These are phyloP conservation scores for Homolaphlyctis polyrhiza DNA, from an alignment of 371 early-diverging fungal species.

Conservation along the genomic window DNA sequence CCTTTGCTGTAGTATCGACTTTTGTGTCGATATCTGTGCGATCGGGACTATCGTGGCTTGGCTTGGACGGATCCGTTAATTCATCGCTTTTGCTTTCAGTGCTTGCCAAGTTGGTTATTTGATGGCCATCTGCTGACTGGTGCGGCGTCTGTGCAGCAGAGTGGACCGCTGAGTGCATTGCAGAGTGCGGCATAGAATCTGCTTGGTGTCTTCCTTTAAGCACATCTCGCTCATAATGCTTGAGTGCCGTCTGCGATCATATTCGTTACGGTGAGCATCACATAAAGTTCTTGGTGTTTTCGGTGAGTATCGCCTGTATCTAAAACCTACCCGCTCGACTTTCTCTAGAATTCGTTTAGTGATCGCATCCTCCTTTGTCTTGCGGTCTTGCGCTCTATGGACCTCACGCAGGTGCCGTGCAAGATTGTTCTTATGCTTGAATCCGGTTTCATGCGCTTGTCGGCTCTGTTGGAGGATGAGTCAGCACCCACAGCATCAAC, in stretches of 20 bases:
- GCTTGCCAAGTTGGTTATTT: not conserved
- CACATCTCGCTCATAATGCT: not conserved
- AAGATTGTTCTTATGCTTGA: not conserved
- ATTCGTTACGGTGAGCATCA: not conserved
- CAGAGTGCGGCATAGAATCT: not conserved
- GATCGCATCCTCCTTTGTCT: not conserved
- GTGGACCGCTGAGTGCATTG: not conserved
- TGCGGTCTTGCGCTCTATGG: not conserved
- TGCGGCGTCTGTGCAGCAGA: not conserved
- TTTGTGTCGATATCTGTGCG: not conserved
- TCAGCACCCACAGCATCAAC: not conserved
- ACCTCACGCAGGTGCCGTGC: conserved; percentile 1
- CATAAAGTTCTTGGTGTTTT: not conserved
- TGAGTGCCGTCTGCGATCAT: not conserved
- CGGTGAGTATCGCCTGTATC: not conserved
- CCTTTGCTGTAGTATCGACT: not conserved
- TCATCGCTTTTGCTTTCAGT: not conserved
- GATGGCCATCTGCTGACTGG: not conserved
- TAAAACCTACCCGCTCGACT: not conserved
- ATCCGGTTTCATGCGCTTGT: not conserved
- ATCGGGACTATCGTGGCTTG: not conserved
- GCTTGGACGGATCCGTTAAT: not conserved
- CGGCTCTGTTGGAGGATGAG: too few relatives aligned
- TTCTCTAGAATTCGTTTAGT: not conserved
- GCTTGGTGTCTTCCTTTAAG: not conserved